Percentiles rank a stretch among this genome's conserved stretches.
Evolutionary conservation across 805 yeast species (phyloP).

Genomic region (Nakazawaea ambrosiae): DNA sequence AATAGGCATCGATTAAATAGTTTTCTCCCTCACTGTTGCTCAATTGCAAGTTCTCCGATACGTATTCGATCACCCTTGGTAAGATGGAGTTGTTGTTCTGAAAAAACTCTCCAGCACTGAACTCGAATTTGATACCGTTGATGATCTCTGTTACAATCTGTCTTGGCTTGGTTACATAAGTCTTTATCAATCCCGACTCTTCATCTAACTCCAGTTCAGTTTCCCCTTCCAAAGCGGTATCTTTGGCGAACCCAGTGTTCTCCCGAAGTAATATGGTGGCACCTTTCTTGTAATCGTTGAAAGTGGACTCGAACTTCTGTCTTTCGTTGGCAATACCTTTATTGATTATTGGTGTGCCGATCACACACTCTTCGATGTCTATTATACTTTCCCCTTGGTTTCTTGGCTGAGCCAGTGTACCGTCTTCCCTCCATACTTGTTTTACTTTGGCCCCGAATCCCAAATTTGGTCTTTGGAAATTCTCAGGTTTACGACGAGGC

Average conservation of each 20-base stretch:
- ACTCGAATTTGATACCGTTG: constrained; percentile 72
- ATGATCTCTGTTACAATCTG: constrained; percentile 74
- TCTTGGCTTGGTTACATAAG: constrained; percentile 74
- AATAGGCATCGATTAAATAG: constrained; percentile 87
- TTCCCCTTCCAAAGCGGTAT: constrained; percentile 30
- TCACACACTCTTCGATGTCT: constrained; percentile 91
- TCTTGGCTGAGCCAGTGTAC: constrained; percentile 9
- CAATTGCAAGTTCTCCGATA: constrained; percentile 57
- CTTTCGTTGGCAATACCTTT: constrained; percentile 70
- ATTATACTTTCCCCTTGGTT: constrained; percentile 34
- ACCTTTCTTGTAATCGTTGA: constrained; percentile 56
- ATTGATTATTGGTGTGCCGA: constrained; percentile 79
- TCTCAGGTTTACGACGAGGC: constrained; percentile 43
- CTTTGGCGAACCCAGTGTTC: constrained; percentile 48
- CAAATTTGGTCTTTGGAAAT: constrained; percentile 51
- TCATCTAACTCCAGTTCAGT: constrained; percentile 29
- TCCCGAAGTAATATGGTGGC: constrained; percentile 86
- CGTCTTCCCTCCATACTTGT: constrained; percentile 53
- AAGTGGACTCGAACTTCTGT: constrained; percentile 38
- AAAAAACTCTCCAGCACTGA: constrained; percentile 93
- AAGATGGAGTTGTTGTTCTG: constrained; percentile 91
- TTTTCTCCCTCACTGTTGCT: constrained; percentile 32
- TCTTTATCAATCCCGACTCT: constrained; percentile 37
- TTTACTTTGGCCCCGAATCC: constrained; percentile 89
- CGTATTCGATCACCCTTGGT: constrained; percentile 78